Evolutionary conservation across 768 basidiomycete species (phyloP).

Genomic region (Boletus pseudopeckii): DNA sequence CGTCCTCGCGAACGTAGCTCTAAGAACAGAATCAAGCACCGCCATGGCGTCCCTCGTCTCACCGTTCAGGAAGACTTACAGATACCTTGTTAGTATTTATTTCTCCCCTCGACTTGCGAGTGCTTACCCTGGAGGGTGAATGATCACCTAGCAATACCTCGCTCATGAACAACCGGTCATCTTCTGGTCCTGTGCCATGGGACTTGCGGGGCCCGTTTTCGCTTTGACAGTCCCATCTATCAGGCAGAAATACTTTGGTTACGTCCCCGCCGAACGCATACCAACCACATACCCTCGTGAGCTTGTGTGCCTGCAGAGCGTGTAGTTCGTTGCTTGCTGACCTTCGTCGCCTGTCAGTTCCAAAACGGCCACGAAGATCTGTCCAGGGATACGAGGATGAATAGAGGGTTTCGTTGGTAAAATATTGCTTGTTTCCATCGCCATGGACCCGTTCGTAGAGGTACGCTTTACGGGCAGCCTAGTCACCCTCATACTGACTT

Average conservation of each 20-base stretch:
- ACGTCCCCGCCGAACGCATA: conserved; percentile 60
- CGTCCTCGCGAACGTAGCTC: not conserved
- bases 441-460: conserved; percentile 1
- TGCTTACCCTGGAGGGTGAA: not conserved
- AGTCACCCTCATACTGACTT: not conserved
- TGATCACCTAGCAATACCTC: conserved; percentile 67
- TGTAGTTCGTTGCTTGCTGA: not conserved
- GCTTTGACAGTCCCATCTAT: conserved; percentile 76
- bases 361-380: conserved; percentile 64
- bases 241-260: conserved; percentile 66
- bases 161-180: conserved; percentile 90
- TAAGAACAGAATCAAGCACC: not conserved
- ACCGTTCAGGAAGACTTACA: conserved; percentile 29
- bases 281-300: conserved; percentile 79
- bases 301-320: conserved; percentile 27
- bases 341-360: conserved; percentile 42
- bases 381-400: conserved; percentile 77
- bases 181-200: conserved; percentile 81
- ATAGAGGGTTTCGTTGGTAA: conserved; percentile 7
- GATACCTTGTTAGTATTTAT: conserved; percentile 23
- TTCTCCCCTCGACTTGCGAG: not conserved
- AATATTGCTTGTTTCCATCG: not conserved
- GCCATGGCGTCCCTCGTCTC: conserved; percentile 30
- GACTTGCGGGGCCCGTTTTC: conserved; percentile 70
- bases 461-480: not conserved